These are phyloP conservation scores for Kokia cookei DNA, from an alignment of 441 rosid species.

Conservation along the genomic window DNA sequence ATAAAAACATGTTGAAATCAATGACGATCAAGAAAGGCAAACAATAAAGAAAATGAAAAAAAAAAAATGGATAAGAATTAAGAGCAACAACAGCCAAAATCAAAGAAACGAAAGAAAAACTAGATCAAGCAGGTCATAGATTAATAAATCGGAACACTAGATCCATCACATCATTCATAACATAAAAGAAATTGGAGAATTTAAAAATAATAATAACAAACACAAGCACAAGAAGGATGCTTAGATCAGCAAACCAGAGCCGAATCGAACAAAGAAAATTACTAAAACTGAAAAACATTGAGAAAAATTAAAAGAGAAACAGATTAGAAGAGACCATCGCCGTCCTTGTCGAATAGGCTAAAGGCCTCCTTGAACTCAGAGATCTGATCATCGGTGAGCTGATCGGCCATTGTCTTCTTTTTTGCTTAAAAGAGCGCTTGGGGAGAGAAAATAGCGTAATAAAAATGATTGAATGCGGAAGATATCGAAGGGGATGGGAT, in stretches of 20 bases:
- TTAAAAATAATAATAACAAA: neutral
- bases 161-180: neutral
- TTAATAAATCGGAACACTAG: conserved; percentile 7
- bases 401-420: conserved; percentile 18
- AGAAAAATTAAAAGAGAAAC: neutral
- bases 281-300: neutral
- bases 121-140: neutral
- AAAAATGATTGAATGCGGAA: neutral
- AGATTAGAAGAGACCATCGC: conserved; percentile 16
- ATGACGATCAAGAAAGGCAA: neutral
- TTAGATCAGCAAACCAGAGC: conserved; percentile 10
- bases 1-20: neutral
- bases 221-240: neutral
- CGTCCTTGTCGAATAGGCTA: conserved; percentile 27
- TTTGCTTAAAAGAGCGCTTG: neutral
- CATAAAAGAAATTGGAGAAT: neutral
- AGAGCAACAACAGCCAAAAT: neutral
- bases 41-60: neutral
- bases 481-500: neutral
- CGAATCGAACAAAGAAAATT: neutral
- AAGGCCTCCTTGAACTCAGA: conserved; percentile 27
- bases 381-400: conserved; percentile 29
- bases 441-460: neutral
- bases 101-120: neutral
- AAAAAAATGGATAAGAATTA: neutral